phyloP scores from a whole-genome alignment of 257 asterid genomes.

The Henckelia pumila region DNA sequence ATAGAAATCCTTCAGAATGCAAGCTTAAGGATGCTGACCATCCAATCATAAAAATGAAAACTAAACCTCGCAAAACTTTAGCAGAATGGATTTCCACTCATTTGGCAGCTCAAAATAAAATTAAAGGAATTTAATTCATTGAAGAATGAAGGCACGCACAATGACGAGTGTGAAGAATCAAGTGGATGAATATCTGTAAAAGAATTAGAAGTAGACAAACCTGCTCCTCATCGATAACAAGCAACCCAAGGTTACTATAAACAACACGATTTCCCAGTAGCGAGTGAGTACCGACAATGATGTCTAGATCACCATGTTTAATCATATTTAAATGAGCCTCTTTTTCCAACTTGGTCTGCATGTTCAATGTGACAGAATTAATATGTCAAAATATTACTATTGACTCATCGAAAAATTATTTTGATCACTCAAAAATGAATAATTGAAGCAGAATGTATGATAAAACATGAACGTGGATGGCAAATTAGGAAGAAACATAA shows the following conservation, averaged over 20 bases:
- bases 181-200: slow-evolving; percentile 20
- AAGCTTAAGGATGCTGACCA: background rate
- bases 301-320: slow-evolving; percentile 74
- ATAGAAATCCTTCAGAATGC: slow-evolving; percentile 1
- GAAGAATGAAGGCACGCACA: slow-evolving; percentile 3
- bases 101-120: background rate
- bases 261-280: slow-evolving; percentile 90
- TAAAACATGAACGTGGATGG: slow-evolving; percentile 17
- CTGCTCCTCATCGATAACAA: slow-evolving; percentile 99
- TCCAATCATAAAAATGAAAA: background rate
- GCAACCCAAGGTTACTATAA: slow-evolving; percentile 82
- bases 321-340: slow-evolving; percentile 73
- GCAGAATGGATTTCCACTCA: slow-evolving; percentile 4
- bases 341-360: slow-evolving; percentile 87
- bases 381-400: slow-evolving; percentile 21
- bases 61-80: slow-evolving; percentile 5
- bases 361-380: slow-evolving; percentile 33
- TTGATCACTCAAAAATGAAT: too few species aligned
- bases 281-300: slow-evolving; percentile 91
- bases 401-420: too few species aligned
- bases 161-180: slow-evolving; percentile 7
- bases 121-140: background rate
- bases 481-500: background rate
- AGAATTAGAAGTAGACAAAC: slow-evolving; percentile 42
- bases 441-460: slow-evolving; percentile 1